Conservation (phyloP, 148 eudicot species). For the Rhododendron griersonianum region DNA sequence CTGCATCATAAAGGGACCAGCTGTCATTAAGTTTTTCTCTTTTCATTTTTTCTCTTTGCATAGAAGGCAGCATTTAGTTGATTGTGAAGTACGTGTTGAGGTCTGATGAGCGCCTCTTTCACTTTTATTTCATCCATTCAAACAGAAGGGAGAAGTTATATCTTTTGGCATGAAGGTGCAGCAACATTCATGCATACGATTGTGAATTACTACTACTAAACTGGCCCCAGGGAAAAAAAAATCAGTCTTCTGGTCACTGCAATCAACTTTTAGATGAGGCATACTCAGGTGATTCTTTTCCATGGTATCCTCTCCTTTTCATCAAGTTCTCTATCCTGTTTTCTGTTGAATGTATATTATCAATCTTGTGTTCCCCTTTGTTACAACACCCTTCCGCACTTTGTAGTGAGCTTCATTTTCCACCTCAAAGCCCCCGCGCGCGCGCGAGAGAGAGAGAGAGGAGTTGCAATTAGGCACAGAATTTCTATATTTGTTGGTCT, state of each 20-base stretch:
- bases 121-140: neutral
- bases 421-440: no score
- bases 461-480: no score
- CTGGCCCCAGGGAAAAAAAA: neutral
- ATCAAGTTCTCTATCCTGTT: neutral
- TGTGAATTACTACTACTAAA: neutral
- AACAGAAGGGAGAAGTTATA: neutral
- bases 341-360: neutral
- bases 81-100: neutral
- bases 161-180: neutral
- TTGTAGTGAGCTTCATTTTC: neutral
- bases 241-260: neutral
- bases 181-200: neutral
- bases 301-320: neutral
- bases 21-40: neutral
- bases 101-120: neutral
- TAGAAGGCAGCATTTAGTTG: neutral
- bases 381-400: neutral
- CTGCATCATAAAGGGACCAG: neutral
- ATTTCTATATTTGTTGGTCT: no score
- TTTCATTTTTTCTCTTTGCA: neutral
- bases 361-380: neutral
- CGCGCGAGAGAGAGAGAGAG: no score
- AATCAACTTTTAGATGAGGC: neutral
- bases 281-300: neutral